phyloP scores from a whole-genome alignment of 305 asterid species.

The Euphrasia arctica region DNA sequence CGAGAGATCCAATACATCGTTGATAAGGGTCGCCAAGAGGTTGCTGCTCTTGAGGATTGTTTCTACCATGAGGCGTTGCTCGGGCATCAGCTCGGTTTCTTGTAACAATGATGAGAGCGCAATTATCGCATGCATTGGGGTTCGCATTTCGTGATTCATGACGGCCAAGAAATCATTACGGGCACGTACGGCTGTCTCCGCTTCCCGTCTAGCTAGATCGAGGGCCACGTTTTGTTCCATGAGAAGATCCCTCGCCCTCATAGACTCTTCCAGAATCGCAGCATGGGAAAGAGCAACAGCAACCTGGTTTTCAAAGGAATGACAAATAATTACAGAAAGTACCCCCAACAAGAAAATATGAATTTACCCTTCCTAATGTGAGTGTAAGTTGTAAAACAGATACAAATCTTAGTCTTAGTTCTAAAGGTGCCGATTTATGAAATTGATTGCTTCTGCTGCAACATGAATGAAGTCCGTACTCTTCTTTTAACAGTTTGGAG shows the following conservation, averaged over 20 bases:
- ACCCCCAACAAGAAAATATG: not conserved
- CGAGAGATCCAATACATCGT: conserved; percentile 96
- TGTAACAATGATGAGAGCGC: conserved; percentile 89
- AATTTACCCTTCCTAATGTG: not conserved
- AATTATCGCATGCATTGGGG: conserved; percentile 96
- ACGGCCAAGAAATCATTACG: conserved; percentile 92
- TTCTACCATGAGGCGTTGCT: conserved; percentile 98
- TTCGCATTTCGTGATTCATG: conserved; percentile 98
- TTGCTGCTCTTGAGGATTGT: conserved; percentile 95
- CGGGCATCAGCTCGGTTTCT: conserved; percentile 89
- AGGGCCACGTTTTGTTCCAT: conserved; percentile 91
- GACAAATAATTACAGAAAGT: conserved; percentile 13
- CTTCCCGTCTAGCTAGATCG: conserved; percentile 89
- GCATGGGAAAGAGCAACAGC: conserved; percentile 99
- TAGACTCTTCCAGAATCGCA: conserved; percentile 91
- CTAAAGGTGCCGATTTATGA: not conserved
- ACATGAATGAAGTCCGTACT: too few relatives aligned
- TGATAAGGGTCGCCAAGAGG: conserved; percentile 90
- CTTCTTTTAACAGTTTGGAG: too few relatives aligned
- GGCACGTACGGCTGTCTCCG: conserved; percentile 89
- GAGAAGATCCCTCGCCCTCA: conserved; percentile 93
- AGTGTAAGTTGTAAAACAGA: not conserved
- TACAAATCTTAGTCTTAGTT: not conserved
- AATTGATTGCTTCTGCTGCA: too few relatives aligned
- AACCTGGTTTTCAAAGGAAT: conserved; percentile 47